These are phyloP conservation scores for Circinella minor DNA, from an alignment of 371 early-diverging fungal species.

Conservation along the genomic window DNA sequence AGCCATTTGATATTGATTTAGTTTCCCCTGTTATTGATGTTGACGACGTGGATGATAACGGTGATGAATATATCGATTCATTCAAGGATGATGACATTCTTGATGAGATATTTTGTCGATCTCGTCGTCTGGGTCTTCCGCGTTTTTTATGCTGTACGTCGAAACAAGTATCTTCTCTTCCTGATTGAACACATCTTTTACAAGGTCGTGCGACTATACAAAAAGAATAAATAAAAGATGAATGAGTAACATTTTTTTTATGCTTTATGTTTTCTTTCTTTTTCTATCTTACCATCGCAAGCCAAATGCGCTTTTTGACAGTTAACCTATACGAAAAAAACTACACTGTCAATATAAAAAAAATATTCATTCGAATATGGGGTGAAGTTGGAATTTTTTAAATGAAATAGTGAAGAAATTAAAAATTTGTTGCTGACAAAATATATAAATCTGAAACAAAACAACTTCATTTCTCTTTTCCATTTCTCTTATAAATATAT, in stretches of 20 bases:
- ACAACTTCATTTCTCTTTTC: not conserved
- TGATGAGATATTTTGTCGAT: constrained; percentile 19
- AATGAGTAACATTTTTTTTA: not conserved
- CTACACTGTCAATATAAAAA: not conserved
- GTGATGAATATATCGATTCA: not conserved
- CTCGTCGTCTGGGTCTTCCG: constrained; percentile 76
- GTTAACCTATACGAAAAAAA: constrained; percentile 29
- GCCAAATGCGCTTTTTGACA: constrained; percentile 57
- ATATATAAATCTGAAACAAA: not conserved
- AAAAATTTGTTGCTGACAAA: not conserved
- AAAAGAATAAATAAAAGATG: not conserved
- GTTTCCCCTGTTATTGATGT: not conserved
- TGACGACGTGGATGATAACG: not conserved
- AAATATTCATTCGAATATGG: not conserved
- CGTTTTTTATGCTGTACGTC: constrained; percentile 84
- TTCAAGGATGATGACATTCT: not conserved
- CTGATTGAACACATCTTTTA: constrained; percentile 70
- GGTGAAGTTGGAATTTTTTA: not conserved
- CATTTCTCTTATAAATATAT: not conserved
- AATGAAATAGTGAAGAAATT: not conserved
- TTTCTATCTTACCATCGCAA: constrained; percentile 44
- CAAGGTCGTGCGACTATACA: constrained; percentile 71
- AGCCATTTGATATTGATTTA: not conserved
- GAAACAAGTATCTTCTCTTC: constrained; percentile 71
- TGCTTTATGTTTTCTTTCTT: not conserved